phyloP scores from a whole-genome alignment of 208 protist genomes.

The Trypanosoma rangeli region DNA sequence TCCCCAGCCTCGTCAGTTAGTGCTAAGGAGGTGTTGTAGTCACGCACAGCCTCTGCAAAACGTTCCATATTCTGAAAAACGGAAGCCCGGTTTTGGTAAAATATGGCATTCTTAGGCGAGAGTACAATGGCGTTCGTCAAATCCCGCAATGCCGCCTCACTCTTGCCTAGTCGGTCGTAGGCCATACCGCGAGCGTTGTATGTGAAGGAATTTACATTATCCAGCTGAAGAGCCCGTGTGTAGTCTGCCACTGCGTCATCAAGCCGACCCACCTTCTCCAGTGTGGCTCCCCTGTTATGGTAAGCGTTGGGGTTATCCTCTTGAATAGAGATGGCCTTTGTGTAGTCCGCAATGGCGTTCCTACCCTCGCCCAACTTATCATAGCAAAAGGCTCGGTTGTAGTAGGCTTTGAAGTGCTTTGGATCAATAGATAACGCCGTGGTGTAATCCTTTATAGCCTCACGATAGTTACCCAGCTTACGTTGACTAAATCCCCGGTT shows the following conservation, averaged over 20 bases:
- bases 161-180: slow-evolving; percentile 57
- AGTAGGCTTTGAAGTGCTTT: slow-evolving; percentile 90
- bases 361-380: slow-evolving; percentile 68
- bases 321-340: slow-evolving; percentile 69
- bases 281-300: slow-evolving; percentile 81
- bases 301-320: slow-evolving; percentile 68
- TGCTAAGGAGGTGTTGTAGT: slow-evolving; percentile 64
- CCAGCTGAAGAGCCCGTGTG: slow-evolving; percentile 49
- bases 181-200: slow-evolving; percentile 83
- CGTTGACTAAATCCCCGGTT: slow-evolving; percentile 79
- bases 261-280: slow-evolving; percentile 65
- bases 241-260: slow-evolving; percentile 83
- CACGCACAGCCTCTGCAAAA: slow-evolving; percentile 60
- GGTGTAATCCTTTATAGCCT: slow-evolving; percentile 71
- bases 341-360: slow-evolving; percentile 77
- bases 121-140: slow-evolving; percentile 66
- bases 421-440: slow-evolving; percentile 62
- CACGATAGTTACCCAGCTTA: slow-evolving; percentile 48
- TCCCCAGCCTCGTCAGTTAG: slow-evolving; percentile 32
- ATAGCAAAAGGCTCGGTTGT: slow-evolving; percentile 92
- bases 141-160: slow-evolving; percentile 58
- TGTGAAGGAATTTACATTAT: slow-evolving; percentile 55
- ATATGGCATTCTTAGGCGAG: slow-evolving; percentile 40
- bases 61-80: slow-evolving; percentile 37
- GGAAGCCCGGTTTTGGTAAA: slow-evolving; percentile 51